Evolutionary conservation across 805 yeast species (phyloP), one percentile per base, ranked within the genome.

Genomic region (Wickerhamiella parazyma): DNA sequence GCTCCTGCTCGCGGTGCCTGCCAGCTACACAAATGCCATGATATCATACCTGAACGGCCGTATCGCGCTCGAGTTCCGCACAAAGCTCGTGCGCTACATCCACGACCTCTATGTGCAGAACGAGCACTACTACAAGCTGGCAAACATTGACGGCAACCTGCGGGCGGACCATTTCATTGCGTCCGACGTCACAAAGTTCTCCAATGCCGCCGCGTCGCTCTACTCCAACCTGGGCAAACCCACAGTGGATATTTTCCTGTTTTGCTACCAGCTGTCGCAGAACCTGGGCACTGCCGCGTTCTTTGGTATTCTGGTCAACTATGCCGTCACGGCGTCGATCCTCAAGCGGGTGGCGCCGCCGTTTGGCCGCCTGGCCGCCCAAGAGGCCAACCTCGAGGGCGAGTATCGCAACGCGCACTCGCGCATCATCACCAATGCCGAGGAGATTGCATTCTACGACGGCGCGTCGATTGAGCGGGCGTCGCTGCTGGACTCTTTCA

Each of bases 151-250:
- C 43, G 68, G 61, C 51, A 66, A 51, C 44, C 64, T 73, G 46
- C 84, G 84, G 51, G 80, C 84, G 46, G 95, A 86, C 55, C 87
- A 80, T 60, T 85, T 80, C 52, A 79, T 87, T 47, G 80, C 95
- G 1, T 80, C 81, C 46, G 97, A 87, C 61, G 72, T 87, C 29
- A 71, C 80, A 20, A 74, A 77, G 56, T 87, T 87, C 61, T 75
- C 86, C 55, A 83, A 76, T 54, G 75, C 93, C 0, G 73, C 85
- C 21, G 80, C 94, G 36, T 76, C 87, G 0, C 71, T 87, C 38
- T 86, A 85, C 58, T 81, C 95, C 10, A 80, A 78, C 55, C 74
- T 87, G 64, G 96, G 95, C 36, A 87, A 87, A 61, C 97, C 97
- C 21, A 71, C 81, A 39, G 80, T 85, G 47, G 97, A 87, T 60